Evolutionary conservation across 257 asterid species (phyloP), one percentile per base, ranked within the genome.

Genomic region (Jasminum sambac): DNA sequence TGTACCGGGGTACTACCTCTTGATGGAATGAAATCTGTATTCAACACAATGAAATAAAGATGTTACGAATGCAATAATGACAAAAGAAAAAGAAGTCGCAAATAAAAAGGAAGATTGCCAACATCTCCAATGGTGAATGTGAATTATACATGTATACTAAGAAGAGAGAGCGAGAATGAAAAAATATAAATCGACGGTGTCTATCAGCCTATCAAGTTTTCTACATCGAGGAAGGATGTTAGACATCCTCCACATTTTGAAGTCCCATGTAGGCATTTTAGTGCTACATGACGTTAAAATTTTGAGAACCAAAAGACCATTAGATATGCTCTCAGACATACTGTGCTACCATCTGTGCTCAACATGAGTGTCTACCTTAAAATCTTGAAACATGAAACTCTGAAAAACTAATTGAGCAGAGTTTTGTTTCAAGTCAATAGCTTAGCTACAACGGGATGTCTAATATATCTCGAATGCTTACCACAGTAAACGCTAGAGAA

Each of bases 1-100:
- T 87, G 91, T 25, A 85, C 86, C 0, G 96, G 97, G 9, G 95
- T 86, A 42, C 63, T 91, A 59, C 95, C 95, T 17, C 84, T 84
- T 4, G 95, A 89, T 30, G 96, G 95, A 10, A 92, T 86, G 48
- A 86, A 89, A 77, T 89, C 97, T 89, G 81, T 78, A 26, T 2
- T 23, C 16, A 55, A 55, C 14, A 52, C 61, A 8, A 11, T 14
- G 10, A 50, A 9, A 21, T 52, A 7, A 52, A 25, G 0, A 52
- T 4, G 21, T 52, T 17, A 52, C n/a, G 61, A 19, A 26, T 0
- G 25, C 26, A 17, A 50, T 19, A 50, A 19, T 16, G 19, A 50
- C 61, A 50, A 50, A 50, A 50, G n/a, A n/a, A n/a, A n/a, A n/a
- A n/a, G n/a, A n/a, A n/a, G n/a, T n/a, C n/a, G n/a, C n/a, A n/a